phyloP scores from a whole-genome alignment of 2,329 filamentous ascomycete genomes.

The Xylariaceae sp. region DNA sequence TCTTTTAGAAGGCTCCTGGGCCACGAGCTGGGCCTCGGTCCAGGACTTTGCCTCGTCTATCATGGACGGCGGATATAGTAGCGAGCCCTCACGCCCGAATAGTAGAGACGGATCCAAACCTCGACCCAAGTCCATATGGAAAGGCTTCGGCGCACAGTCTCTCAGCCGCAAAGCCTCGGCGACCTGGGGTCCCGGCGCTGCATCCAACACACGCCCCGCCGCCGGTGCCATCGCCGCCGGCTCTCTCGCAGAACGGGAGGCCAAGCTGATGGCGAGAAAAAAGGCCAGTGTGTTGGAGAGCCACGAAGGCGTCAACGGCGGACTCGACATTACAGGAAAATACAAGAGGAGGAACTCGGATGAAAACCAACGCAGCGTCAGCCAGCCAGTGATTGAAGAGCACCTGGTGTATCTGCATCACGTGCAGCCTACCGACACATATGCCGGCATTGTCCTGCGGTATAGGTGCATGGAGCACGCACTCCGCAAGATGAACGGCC shows the following conservation, averaged over 20 bases:
- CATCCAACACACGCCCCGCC: conserved; percentile 35
- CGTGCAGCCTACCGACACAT: conserved; percentile 78
- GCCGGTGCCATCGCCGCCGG: conserved; percentile 53
- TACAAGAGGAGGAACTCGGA: conserved; percentile 70
- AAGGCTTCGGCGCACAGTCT: conserved; percentile 25
- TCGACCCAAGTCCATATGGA: conserved; percentile 31
- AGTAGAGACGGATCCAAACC: conserved; percentile 31
- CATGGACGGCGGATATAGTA: conserved; percentile 35
- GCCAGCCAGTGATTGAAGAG: conserved; percentile 64
- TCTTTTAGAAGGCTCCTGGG: conserved; percentile 51
- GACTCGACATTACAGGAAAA: conserved; percentile 52
- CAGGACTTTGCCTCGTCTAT: conserved; percentile 52
- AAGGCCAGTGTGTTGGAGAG: conserved; percentile 61
- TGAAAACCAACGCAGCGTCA: conserved; percentile 44
- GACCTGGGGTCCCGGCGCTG: conserved; percentile 53
- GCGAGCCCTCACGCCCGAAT: conserved; percentile 32
- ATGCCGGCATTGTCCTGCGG: conserved; percentile 85
- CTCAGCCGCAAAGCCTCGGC: conserved; percentile 27
- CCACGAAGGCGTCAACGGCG: conserved; percentile 58
- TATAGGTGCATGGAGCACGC: conserved; percentile 84
- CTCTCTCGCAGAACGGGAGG: conserved; percentile 51
- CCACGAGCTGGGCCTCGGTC: conserved; percentile 54
- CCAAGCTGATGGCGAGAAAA: conserved; percentile 53
- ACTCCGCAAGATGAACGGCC: conserved; percentile 82
- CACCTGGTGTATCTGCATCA: conserved; percentile 88